Base-by-base conservation (phyloP, 2,329 filamentous ascomycete species). In the Aspergillus caelatus region DNA sequence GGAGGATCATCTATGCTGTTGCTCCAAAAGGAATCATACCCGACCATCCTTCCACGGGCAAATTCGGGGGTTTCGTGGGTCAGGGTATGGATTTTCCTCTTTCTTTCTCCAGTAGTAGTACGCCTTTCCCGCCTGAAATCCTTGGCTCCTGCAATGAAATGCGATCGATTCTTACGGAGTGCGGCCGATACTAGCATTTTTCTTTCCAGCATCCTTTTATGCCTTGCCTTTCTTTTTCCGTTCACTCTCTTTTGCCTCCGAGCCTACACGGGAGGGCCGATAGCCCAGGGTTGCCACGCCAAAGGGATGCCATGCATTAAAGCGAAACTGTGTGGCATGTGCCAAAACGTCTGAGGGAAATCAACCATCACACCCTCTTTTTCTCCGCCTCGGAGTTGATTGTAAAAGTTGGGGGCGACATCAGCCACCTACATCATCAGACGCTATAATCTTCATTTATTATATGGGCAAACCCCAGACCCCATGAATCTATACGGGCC, bases 1-100 rank as follows among this genome's bases (percentile, higher is more conserved):
- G 43, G 43, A 59, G 43, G 57, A 59, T 59, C 57, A 23, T 36
- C 57, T 16, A 9, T 36, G 4, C 21, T 36, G 43, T 48, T 59
- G 45, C 57, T 59, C 21, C 57, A 59, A 26, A 16, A 19, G 55
- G 55, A 43, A 57, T 57, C 36, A 52, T 52, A 52, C 23, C 48
- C 48, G 48, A 52, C 48, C 48, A 52, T 52, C 48, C 48, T 41
- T 41, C 8, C 55, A 57, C 55, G 55, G 55, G 39, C 34, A 46
- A 57, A 57, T 4, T 59, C 57, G 43, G 55, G 55, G 43, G 16
- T 46, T 50, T 23, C 26, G 39, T 61, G 48, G 50, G 48, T 55
- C 39, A 60, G 32, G 43, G 54, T 50, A n/a, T 41, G 39, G 16
- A 41, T 36, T 36, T 16, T 36, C 6, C 39, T n/a, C 14, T 41